Base-by-base conservation (phyloP, 768 basidiomycete genomes). In the Chalciporus pseudorubinellus region DNA sequence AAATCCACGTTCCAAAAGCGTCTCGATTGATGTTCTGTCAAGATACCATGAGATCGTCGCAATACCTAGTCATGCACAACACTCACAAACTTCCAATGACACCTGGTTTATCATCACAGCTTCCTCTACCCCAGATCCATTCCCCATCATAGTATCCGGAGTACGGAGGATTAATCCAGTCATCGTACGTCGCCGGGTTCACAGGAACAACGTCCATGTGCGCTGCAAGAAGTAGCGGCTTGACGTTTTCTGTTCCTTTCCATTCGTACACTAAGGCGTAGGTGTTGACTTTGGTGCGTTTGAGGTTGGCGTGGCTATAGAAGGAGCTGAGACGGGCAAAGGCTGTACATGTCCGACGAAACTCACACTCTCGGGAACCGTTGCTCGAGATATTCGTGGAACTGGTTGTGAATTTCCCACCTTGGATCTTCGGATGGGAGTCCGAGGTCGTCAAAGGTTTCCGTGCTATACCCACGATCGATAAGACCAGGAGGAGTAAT, bases 291-390 rank as follows among this genome's bases (percentile, higher is more conserved):
- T 76, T 77, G 10, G 78, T 79, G 41, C 83, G 73, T 38, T 71
- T 55, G 6, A 86, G 72, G 22, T 68, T 70, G 3, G 70, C 48
- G 60, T 83, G 80, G 29, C 81, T 81, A 40, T 8, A 34, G 46
- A 19, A 42, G 46, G 12, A 7, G 13, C 18, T 16, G 48, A 53
- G 33, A 49, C 38, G 18, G 16, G 42, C 34, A 26, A n/a, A 31
- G 18, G 22, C 10, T 31, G 12, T 16, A 12, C 40, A 39, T 4
- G 18, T 28, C 13, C 38, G 6, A 20, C 9, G 39, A 11, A 4
- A 71, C 72, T 44, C 64, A 88, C 76, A 76, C 80, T 64, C 81
- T 74, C 10, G 84, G 81, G 59, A 88, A 93, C 39, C 86, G 71
- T 24, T 64, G 59, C 39, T 66, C 56, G 20, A 69, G 47, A 48